Conservation (phyloP, 2,329 filamentous ascomycete genomes). For the Capronia coronata region DNA sequence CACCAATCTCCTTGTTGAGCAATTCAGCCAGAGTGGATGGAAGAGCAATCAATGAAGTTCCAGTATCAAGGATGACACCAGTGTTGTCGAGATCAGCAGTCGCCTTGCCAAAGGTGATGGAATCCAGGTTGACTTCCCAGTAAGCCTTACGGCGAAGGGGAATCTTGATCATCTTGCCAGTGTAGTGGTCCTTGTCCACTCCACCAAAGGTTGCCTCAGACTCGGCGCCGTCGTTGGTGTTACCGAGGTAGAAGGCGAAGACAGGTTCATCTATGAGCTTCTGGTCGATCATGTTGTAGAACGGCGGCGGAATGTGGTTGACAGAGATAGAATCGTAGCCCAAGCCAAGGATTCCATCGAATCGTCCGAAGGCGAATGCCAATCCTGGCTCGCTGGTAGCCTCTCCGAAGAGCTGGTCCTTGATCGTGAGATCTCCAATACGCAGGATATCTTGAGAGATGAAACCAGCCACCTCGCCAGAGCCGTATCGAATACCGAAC, state of each 20-base stretch:
- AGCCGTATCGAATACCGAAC: slow-evolving; percentile 94
- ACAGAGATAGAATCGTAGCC: slow-evolving; percentile 97
- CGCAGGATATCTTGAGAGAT: slow-evolving; percentile 79
- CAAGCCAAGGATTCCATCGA: slow-evolving; percentile 92
- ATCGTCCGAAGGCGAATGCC: slow-evolving; percentile 94
- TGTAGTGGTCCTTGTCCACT: slow-evolving; percentile 72
- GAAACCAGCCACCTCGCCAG: slow-evolving; percentile 86
- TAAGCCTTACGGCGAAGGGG: slow-evolving; percentile 97
- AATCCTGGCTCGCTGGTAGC: slow-evolving; percentile 92
- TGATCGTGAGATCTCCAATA: slow-evolving; percentile 83
- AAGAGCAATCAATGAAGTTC: slow-evolving; percentile 94
- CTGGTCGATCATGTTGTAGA: slow-evolving; percentile 93
- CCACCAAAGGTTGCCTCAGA: slow-evolving; percentile 90
- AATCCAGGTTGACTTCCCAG: slow-evolving; percentile 96
- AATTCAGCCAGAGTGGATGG: slow-evolving; percentile 88
- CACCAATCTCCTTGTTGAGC: slow-evolving; percentile 93
- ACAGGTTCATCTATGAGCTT: slow-evolving; percentile 82
- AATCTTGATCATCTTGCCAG: slow-evolving; percentile 83
- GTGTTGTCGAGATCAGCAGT: slow-evolving; percentile 87
- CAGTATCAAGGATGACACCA: slow-evolving; percentile 95
- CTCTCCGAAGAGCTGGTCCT: slow-evolving; percentile 91
- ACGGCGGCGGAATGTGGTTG: slow-evolving; percentile 87
- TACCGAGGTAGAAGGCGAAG: slow-evolving; percentile 92
- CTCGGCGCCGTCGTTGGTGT: slow-evolving; percentile 62
- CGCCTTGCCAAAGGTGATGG: slow-evolving; percentile 80